Evolutionary conservation across 2,329 filamentous ascomycete genomes (phyloP).

Genomic region (Ramularia collo-cygni): DNA sequence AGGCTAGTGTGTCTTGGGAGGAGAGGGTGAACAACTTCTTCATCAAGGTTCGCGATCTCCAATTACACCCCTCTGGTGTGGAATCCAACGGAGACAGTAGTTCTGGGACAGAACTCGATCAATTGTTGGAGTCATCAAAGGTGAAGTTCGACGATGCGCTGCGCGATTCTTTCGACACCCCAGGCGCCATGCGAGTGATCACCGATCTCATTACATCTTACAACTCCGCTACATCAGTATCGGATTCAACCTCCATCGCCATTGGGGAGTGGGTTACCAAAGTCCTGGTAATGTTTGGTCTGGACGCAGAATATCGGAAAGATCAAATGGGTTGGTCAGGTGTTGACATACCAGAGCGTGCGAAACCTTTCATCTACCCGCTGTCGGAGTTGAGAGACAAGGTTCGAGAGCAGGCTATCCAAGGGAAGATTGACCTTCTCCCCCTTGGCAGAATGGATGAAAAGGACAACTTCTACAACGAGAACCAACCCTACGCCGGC

Average conservation of each 20-base stretch:
- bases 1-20: constrained; percentile 71
- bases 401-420: constrained; percentile 50
- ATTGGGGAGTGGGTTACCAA: constrained; percentile 74
- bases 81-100: constrained; percentile 24
- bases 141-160: constrained; percentile 58
- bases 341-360: constrained; percentile 53
- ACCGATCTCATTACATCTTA: constrained; percentile 70
- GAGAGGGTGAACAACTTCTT: constrained; percentile 67
- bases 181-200: constrained; percentile 69
- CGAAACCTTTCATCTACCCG: constrained; percentile 56
- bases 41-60: constrained; percentile 49
- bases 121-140: constrained; percentile 49
- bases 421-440: constrained; percentile 35
- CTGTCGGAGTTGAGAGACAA: constrained; percentile 52
- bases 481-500: constrained; percentile 40
- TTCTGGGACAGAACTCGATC: constrained; percentile 32
- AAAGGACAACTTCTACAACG: constrained; percentile 19
- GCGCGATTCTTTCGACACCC: constrained; percentile 82
- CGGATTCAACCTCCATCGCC: constrained; percentile 42
- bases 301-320: constrained; percentile 51
- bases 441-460: constrained; percentile 25
- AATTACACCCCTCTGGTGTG: constrained; percentile 18
- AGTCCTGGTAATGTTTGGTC: constrained; percentile 76
- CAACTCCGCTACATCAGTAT: constrained; percentile 51
- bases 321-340: constrained; percentile 57